Conservation (phyloP, 768 basidiomycete species). For the Daedaleopsis sinensis region DNA sequence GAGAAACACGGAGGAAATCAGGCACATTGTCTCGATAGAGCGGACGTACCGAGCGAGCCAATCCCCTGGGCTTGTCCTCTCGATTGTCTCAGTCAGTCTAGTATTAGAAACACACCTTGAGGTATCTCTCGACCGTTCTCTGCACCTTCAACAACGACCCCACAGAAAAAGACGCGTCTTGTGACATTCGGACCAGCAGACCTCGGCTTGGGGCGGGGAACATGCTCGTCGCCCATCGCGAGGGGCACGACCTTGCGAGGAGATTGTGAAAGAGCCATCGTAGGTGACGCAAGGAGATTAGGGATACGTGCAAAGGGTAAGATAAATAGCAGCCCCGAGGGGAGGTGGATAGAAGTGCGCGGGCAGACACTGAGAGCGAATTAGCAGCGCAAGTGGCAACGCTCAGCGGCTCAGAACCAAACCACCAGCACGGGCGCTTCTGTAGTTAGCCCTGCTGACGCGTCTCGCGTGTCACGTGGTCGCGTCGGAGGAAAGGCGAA, state of each 20-base stretch:
- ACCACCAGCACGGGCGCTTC: slow-evolving; percentile 4
- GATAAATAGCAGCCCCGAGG: not conserved
- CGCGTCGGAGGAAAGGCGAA: slow-evolving; percentile 10
- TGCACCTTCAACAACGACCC: slow-evolving; percentile 86
- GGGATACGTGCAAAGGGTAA: not conserved
- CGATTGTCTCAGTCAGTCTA: not conserved
- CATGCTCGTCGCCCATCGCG: slow-evolving; percentile 65
- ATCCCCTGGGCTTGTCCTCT: not conserved
- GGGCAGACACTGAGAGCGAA: not conserved
- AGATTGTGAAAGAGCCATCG: slow-evolving; percentile 68
- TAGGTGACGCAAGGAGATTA: slow-evolving; percentile 2
- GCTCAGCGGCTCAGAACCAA: not conserved
- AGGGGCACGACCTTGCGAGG: slow-evolving; percentile 77
- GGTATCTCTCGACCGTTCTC: slow-evolving; percentile 69
- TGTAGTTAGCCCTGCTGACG: slow-evolving; percentile 18
- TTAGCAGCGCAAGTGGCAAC: not conserved
- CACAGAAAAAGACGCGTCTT: slow-evolving; percentile 86
- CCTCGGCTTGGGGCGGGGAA: slow-evolving; percentile 41
- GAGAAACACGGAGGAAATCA: slow-evolving; percentile 1
- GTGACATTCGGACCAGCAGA: slow-evolving; percentile 51
- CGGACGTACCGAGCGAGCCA: not conserved
- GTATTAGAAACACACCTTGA: slow-evolving; percentile 50
- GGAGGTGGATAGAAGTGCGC: not conserved
- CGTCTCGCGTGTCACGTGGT: slow-evolving; percentile 17
- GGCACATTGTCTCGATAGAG: not conserved